Evolutionary conservation across 2,329 filamentous ascomycete species (phyloP), one percentile per base, ranked within the genome.

Genomic region (Apiospora phragmitis): DNA sequence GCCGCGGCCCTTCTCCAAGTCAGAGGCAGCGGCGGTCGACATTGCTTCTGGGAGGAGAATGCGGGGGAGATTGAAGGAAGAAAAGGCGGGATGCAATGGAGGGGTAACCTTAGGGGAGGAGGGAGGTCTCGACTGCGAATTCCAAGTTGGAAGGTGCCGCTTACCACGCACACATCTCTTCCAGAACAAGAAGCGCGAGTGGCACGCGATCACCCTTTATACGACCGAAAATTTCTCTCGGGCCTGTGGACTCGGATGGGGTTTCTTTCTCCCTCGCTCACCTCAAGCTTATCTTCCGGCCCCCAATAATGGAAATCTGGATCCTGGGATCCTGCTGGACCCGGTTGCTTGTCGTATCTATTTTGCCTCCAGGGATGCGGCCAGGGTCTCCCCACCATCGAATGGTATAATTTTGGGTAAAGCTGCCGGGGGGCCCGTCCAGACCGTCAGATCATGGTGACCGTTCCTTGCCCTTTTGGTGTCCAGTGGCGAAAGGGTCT

Each of bases 81-180:
- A 21, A 55, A 55, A 32, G 29, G 29, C 29, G 29, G 6, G 29
- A 59, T 32, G 51, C 51, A 21, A 35, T 32, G 26, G 29, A 35
- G 51, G 51, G 51, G 26, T 21, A 12, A n/a, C 18, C 8, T 8
- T 5, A 9, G 18, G 7, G 18, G 18, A 47, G n/a, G 14, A 12
- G 26, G 9, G 29, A 62, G 32, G 32, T 16, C n/a, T 62, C 12
- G 47, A 49, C n/a, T 49, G 2, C 45, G 55, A 62, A 59, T 62
- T 62, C 55, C 55, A 62, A 62, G 32, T 62, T 62, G 55, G 55
- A 62, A 62, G 55, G 55, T 62, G 55, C 55, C 55, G 55, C 55
- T 62, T 62, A 38, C 32, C 55, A 62, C 55, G 55, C 55, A 62
- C 55, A 62, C 55, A 62, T 62, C 38, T 38, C 55, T 38, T 38